Base-by-base conservation (phyloP, 1,284 basidiomycete genomes). In the Rugosomyces carneus region DNA sequence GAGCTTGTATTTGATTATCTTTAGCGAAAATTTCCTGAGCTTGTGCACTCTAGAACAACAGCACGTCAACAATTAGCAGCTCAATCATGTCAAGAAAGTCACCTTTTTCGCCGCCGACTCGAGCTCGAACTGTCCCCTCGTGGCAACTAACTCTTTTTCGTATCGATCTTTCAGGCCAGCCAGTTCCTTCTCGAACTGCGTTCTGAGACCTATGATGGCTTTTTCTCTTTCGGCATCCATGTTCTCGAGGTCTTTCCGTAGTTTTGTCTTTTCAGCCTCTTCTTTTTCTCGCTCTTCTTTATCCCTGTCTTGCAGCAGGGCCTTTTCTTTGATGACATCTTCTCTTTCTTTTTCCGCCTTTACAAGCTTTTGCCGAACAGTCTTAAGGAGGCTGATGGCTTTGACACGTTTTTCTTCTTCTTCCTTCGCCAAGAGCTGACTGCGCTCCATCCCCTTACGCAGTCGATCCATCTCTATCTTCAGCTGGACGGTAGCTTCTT, bases 361-460 rank as follows among this genome's bases (percentile, higher is more conserved):
- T 37, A 94, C 88, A 16, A 93, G 69, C 64, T 95, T 96, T 64
- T 90, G 84, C 42, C 93, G 71, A n/a, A 96, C 89, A 1, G 91
- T 87, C 70, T 95, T 95, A 51, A 97, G 69, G 24, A 95, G 67
- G 41, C 81, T 84, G 50, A 96, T 86, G 0, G 93, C 92, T 60
- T 96, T 97, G n/a, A 81, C 78, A 10, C 93, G 81, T 64, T 96
- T 96, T 65, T 97, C 93, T 62, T 96, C 93, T 60, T 96, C 93
- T 53, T 95, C 93, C 61, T 89, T 94, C 1, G 81, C 82, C 1
- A 71, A 51, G 9, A 68, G 70, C 53, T 81, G 84, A 1, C 76
- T 68, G 48, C 78, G 80, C 34, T 80, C 73, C 2, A 84, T 61
- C 45, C 93, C 87, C 6, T 69, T 59, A 27, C 73, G 72, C 7